Base-by-base conservation (phyloP, 768 basidiomycete species). In the Tulasnella sp. region DNA sequence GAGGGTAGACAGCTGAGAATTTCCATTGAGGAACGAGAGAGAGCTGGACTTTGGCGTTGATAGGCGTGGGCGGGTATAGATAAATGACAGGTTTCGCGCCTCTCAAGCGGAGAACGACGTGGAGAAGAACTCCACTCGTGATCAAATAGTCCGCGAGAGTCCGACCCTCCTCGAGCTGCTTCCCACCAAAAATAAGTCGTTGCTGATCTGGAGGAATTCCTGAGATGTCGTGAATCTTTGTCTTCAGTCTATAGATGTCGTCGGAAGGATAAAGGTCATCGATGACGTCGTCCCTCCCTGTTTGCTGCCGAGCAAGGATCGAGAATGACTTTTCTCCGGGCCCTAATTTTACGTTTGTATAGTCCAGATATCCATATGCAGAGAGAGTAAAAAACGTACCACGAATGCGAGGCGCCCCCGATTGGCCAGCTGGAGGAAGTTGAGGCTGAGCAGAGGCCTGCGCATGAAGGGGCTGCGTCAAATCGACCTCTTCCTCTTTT, bases 1-100 rank as follows among this genome's bases (percentile, higher is more conserved):
- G 52, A 22, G 84, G 85, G 77, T 85, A 84, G 4, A 84, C 78
- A 0, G 80, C 80, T 5, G 83, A 84, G 67, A 85, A 83, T 9
- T 78, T 52, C 84, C 84, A 84, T 29, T 83, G 77, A 17, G 80
- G 80, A 0, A 76, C 77, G 25, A 85, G 80, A 12, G 81, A 81
- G 12, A 86, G 81, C 1, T 77, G 69, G 58, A 85, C 81, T 1
- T 80, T 76, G 5, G 80, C 82, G 11, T 80, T 77, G 9, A 75
- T 72, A 11, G 36, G 79, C 1, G 31, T 14, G 0, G 58, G 58
- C 5, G 58, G 8, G 31, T 64, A 64, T 17, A 64, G 12, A 34
- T 64, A 64, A 34, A 64, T 34, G 31, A 64, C 58, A 2, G 58
- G 58, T 64, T 64, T 64, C 9, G 5, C 54, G 1, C 54, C 54